A percentile compares a stretch with the other conserved stretches of the same genome.
These are phyloP conservation scores for Linnemannia hyalina DNA, from an alignment of 192 early-diverging fungal species.

Conservation along the genomic window DNA sequence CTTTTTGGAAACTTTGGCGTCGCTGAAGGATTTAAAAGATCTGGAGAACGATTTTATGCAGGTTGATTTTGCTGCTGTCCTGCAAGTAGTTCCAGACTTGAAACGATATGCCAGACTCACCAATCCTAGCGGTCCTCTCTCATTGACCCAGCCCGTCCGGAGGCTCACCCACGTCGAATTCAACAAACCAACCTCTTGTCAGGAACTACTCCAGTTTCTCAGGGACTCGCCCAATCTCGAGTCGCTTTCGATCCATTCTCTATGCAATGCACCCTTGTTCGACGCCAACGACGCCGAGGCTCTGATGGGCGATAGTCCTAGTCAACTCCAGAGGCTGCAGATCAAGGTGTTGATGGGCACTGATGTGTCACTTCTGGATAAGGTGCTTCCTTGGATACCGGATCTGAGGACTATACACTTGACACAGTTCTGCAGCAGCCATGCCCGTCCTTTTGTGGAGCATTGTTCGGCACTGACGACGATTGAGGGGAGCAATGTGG, in stretches of 20 bases:
- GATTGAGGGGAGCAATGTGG: background rate
- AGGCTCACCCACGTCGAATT: background rate
- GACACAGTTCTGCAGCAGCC: background rate
- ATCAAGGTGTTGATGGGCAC: background rate
- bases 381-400: background rate
- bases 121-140: background rate
- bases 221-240: background rate
- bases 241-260: background rate
- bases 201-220: background rate
- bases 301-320: background rate
- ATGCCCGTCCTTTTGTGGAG: background rate
- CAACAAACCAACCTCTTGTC: background rate
- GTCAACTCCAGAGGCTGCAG: background rate
- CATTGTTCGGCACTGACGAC: background rate
- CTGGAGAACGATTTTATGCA: background rate
- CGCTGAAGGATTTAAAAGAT: background rate
- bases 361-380: background rate
- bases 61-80: background rate
- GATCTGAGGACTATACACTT: background rate
- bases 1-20: background rate
- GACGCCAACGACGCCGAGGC: background rate
- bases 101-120: background rate
- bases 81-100: background rate
- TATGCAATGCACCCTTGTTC: background rate
- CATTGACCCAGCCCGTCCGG: background rate